Evolutionary conservation across 495 filamentous ascomycete species (phyloP).

Genomic region (Saxophila tyrrhenica): DNA sequence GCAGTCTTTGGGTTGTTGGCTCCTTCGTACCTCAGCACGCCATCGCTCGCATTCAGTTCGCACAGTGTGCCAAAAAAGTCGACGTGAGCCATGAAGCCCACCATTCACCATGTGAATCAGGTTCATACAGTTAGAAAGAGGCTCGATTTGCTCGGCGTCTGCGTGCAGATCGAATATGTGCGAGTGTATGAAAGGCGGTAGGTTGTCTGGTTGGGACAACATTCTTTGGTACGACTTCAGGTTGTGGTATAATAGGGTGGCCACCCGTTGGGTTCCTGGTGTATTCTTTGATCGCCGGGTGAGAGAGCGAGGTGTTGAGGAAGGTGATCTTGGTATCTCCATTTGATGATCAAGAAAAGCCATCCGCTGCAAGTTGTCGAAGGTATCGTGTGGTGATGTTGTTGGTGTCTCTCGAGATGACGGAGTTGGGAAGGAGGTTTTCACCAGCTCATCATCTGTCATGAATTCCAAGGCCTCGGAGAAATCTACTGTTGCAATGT

Average conservation of each 20-base stretch:
- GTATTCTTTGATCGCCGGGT: constrained; percentile 24
- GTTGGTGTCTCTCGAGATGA: constrained; percentile 18
- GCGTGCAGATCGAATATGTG: constrained; percentile 17
- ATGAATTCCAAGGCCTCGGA: constrained; percentile 18
- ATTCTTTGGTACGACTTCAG: constrained; percentile 36
- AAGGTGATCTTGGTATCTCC: constrained; percentile 29
- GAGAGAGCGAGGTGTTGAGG: constrained; percentile 25
- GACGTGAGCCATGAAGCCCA: constrained; percentile 29
- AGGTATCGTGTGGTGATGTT: constrained; percentile 14
- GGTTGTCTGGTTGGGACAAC: constrained; percentile 30
- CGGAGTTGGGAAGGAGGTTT: constrained; percentile 14
- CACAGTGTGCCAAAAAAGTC: constrained; percentile 38
- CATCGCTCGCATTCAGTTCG: constrained; percentile 36
- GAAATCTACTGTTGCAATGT: constrained; percentile 24
- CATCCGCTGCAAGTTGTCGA: too few species aligned
- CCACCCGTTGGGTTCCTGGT: constrained; percentile 27
- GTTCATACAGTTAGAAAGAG: constrained; percentile 36
- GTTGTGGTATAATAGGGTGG: constrained; percentile 32
- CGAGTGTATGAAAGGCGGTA: constrained; percentile 29
- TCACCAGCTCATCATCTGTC: constrained; percentile 16
- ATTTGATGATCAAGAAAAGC: too few species aligned
- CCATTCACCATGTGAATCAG: constrained; percentile 33
- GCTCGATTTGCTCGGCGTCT: constrained; percentile 29
- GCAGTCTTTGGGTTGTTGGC: constrained; percentile 6
- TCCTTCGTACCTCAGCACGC: constrained; percentile 27